Evolutionary conservation across 2,329 filamentous ascomycete genomes (phyloP), one percentile per base, ranked within the genome.

Genomic region (Didymosphaeria variabile): DNA sequence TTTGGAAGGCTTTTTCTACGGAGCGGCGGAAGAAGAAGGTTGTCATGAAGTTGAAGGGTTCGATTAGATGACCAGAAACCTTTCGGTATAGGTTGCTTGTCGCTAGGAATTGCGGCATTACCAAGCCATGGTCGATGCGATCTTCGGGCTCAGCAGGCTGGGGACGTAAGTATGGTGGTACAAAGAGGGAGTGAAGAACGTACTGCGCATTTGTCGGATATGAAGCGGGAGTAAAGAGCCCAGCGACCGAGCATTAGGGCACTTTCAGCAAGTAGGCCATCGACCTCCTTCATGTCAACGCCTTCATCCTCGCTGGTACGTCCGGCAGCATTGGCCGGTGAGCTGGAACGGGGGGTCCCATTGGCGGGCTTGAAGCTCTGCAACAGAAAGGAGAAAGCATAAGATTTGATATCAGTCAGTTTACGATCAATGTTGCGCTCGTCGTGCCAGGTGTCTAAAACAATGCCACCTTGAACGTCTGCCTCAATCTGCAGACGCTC

Each of bases 11-110:
- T 78, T 97, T 98, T 74, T 99, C 95, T 2, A 99, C 94, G 0
- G 94, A 97, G 52, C 95, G 88, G 7, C 96, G 90, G 82, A 97
- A 94, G 86, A 97, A 98, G 81, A 99, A 99, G 1, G 91, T 95
- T 2, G 93, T 93, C 90, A 99, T 94, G 60, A 87, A 82, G 73
- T 96, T 97, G 82, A 97, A 98, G 0, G 95, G 93, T 1, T 86
- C 86, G 12, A 89, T 85, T 1, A 99, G 85, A 61, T 90, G 90
- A 55, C 88, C 86, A 0, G 87, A 85, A 4, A 97, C 86, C 76
- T 98, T 98, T 64, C 87, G 89, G 69, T 87, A 86, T 21, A 99
- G 85, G 57, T 92, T 91, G 53, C 94, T 97, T 70, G 92, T 91
- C 36, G 85, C 79, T 34, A 99, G 80, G 50, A 97, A 89, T 5